These are phyloP conservation scores for Micromonas pusilla DNA, from an alignment of 139 green algal genomes.

Conservation along the genomic window DNA sequence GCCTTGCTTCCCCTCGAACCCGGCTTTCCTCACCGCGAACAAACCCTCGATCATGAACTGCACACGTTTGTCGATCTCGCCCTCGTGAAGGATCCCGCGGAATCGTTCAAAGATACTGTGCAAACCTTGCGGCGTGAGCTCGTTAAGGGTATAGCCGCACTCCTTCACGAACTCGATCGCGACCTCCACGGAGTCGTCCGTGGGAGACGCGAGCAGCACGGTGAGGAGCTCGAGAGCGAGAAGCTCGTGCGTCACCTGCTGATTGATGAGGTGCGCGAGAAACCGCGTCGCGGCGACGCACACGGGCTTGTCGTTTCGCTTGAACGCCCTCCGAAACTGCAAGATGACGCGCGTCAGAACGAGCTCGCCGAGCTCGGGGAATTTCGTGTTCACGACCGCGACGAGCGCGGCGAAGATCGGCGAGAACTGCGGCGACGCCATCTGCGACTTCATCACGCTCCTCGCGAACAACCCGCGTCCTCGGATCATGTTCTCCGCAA, in stretches of 20 bases:
- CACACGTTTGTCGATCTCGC: constrained; percentile 72
- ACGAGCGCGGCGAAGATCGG: constrained; percentile 84
- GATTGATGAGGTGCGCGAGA: constrained; percentile 91
- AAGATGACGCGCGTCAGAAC: constrained; percentile 41
- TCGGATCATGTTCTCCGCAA: constrained; percentile 83
- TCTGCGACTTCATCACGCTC: constrained; percentile 79
- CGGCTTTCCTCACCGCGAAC: constrained; percentile 76
- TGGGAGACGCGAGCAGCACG: constrained; percentile 83
- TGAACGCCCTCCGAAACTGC: constrained; percentile 88
- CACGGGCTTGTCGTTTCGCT: constrained; percentile 92
- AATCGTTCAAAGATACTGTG: constrained; percentile 81
- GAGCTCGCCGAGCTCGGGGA: constrained; percentile 61
- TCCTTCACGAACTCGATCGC: constrained; percentile 59
- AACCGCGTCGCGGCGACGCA: constrained; percentile 73
- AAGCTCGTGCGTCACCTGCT: constrained; percentile 75
- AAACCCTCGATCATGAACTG: constrained; percentile 94
- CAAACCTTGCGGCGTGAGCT: constrained; percentile 51
- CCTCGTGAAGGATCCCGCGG: constrained; percentile 81
- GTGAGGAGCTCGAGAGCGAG: constrained; percentile 85
- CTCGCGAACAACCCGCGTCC: constrained; percentile 79
- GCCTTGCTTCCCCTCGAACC: constrained; percentile 66
- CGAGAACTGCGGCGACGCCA: constrained; percentile 79
- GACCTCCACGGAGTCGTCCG: constrained; percentile 85
- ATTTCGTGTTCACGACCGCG: constrained; percentile 95
- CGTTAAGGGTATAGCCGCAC: constrained; percentile 59